Evolutionary conservation across 2,329 filamentous ascomycete species (phyloP).

Genomic region (Trichophyton rubrum): DNA sequence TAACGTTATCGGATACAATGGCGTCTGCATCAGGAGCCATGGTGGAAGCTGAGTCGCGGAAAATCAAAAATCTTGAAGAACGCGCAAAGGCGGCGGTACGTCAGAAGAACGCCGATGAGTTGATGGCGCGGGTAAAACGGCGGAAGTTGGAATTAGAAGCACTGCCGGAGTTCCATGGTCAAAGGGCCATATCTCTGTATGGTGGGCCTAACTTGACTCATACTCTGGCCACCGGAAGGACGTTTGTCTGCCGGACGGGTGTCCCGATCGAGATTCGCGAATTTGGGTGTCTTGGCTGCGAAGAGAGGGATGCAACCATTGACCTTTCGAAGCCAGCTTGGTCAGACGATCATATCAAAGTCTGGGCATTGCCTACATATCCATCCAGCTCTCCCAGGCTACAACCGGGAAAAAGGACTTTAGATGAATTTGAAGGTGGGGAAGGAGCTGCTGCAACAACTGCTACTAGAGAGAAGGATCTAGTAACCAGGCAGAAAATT

Average conservation of each 20-base stretch:
- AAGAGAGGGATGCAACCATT: conserved; percentile 12
- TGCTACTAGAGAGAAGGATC: background rate
- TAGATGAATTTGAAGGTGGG: conserved; percentile 36
- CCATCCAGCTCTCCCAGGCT: conserved; percentile 18
- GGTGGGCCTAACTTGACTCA: conserved; percentile 71
- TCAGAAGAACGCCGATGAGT: conserved; percentile 13
- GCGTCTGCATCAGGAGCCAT: conserved; percentile 29
- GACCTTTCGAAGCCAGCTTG: conserved; percentile 49
- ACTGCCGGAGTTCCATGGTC: background rate
- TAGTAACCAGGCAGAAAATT: conserved; percentile 43
- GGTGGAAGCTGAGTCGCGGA: conserved; percentile 31
- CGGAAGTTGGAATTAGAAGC: conserved; percentile 15
- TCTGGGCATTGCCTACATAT: conserved; percentile 65
- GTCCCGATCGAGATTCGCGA: conserved; percentile 63
- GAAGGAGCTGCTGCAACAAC: conserved; percentile 2
- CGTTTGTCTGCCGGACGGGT: conserved; percentile 76
- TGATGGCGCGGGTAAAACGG: background rate
- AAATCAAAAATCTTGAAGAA: conserved; percentile 27
- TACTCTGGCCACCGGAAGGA: conserved; percentile 64
- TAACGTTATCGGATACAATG: conserved; percentile 64
- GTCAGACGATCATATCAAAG: conserved; percentile 61
- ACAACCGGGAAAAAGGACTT: conserved; percentile 33
- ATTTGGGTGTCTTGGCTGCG: conserved; percentile 35
- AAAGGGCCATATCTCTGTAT: conserved; percentile 51
- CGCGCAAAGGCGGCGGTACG: conserved; percentile 14